Evolutionary conservation across 2,329 filamentous ascomycete species (phyloP).

Genomic region (Verticillium longisporum): DNA sequence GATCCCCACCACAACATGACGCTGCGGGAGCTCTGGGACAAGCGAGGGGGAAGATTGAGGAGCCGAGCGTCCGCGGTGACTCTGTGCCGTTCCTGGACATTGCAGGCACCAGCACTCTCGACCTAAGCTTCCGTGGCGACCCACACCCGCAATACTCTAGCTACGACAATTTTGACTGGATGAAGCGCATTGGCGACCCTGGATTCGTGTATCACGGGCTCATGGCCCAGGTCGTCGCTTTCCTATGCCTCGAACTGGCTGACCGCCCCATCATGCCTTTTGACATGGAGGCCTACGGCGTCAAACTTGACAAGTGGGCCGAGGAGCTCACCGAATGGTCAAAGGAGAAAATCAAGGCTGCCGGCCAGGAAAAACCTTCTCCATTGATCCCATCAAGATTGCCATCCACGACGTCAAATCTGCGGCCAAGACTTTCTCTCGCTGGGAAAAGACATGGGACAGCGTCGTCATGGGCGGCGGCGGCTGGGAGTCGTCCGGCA

Average conservation of each 20-base stretch:
- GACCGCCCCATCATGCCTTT: slow-evolving; percentile 79
- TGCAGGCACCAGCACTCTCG: slow-evolving; percentile 79
- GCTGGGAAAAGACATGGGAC: slow-evolving; percentile 76
- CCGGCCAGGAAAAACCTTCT: slow-evolving; percentile 37
- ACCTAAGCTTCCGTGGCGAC: slow-evolving; percentile 69
- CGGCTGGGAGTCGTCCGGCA: slow-evolving; percentile 66
- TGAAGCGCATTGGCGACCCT: slow-evolving; percentile 73
- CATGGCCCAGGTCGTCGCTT: slow-evolving; percentile 70
- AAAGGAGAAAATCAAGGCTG: slow-evolving; percentile 49
- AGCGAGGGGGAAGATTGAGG: slow-evolving; percentile 54
- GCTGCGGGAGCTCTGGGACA: slow-evolving; percentile 71
- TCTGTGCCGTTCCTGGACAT: slow-evolving; percentile 89
- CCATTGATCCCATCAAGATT: slow-evolving; percentile 50
- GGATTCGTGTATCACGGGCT: slow-evolving; percentile 74
- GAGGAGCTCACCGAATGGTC: slow-evolving; percentile 41
- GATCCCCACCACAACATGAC: slow-evolving; percentile 69
- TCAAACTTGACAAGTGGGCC: slow-evolving; percentile 57
- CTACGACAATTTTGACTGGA: slow-evolving; percentile 87
- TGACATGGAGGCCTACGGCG: slow-evolving; percentile 68
- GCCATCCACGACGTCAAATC: slow-evolving; percentile 55
- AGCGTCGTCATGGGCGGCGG: slow-evolving; percentile 61
- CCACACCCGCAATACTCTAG: slow-evolving; percentile 70
- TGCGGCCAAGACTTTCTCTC: slow-evolving; percentile 58
- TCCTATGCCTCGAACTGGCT: slow-evolving; percentile 79
- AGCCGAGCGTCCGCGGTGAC: slow-evolving; percentile 64